Base-by-base conservation (phyloP, 2,329 filamentous ascomycete genomes). In the Biscogniauxia mediterranea region DNA sequence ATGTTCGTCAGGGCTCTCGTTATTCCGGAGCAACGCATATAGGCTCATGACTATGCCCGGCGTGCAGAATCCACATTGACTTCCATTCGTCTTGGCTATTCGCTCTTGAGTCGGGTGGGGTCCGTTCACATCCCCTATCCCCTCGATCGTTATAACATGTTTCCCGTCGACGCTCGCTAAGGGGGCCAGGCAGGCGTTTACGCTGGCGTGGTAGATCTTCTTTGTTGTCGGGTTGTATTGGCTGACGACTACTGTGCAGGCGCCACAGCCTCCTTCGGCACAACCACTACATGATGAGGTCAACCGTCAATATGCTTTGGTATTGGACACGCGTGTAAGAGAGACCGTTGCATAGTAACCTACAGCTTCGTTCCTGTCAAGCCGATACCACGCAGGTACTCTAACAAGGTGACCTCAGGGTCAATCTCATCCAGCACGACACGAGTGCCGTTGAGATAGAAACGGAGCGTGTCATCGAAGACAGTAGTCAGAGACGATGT, bases 21-120 rank as follows among this genome's bases (percentile, higher is more conserved):
- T 90, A 71, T 98, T 98, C 62, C 95, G 85, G 32, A 99, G 81
- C 52, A 98, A 82, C 5, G 95, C 95, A 76, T 99, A 99, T 59
- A 98, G 77, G 74, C 93, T 97, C 91, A 98, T 98, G 64, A 98
- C 93, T 70, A 99, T 98, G 1, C 95, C 95, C 4, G 95, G 95
- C 0, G 95, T 98, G 73, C 95, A 99, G 78, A 99, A 99, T 0
- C 93, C 85, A 62, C 85, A 99, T 75, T 99, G 94, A 68, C 92
- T 96, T 55, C 95, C 95, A 78, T 97, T 95, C 32, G 90, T 86
- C 76, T 91, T 91, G 19, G 95, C 94, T 69, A 99, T 90, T 54
- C 95, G 85, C 78, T 98, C 93, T 74, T 98, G 95, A 3, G 89
- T 82, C 1, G 94, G 91, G 79, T 99, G 95, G 5, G 95, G 95